Evolutionary conservation across 2,329 filamentous ascomycete species (phyloP), one percentile per base, ranked within the genome.

Genomic region (Colletotrichum lentis): DNA sequence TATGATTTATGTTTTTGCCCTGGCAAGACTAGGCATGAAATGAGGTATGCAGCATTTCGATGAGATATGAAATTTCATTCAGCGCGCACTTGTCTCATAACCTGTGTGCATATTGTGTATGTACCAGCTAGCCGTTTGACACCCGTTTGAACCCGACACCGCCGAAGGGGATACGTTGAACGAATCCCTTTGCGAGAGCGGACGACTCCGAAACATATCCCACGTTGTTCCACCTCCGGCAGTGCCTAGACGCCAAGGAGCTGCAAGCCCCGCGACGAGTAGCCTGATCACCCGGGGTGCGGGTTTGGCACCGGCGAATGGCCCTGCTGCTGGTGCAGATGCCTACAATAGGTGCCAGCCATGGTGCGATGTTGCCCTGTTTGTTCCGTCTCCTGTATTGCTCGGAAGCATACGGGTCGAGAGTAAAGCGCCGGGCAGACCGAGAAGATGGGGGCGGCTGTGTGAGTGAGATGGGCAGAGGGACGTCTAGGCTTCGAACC

Each of bases 11-110:
- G 18, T 14, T n/a, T 6, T 54, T 60, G 43, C 24, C 20, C 16
- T 37, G 14, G 57, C 31, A 41, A 54, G 22, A 31, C 20, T 41
- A 35, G 31, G 7, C 31, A 35, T 10, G 31, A 35, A 35, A 10
- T 10, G 8, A 35, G 31, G 31, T 10, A 46, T 37, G 41, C 55
- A 62, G 64, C 50, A 35, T 58, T 57, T 14, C 22, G 53, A 53
- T 6, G 22, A 59, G 60, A 59, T 18, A 49, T 43, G 39, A 57
- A 57, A 37, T 10, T n/a, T 52, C 24, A 35, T 63, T 39, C 24
- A 41, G 22, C 55, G 20, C 22, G 18, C 20, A 31, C 54, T 39
- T 49, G 27, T 10, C 50, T 27, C 35, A 12, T 2, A 7, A 27
- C 14, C 47, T 50, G 49, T n/a, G 24, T 18, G 18, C 20, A 3